phyloP scores from a whole-genome alignment of 2,329 filamentous ascomycete species.

The Aureobasidium melanogenum region DNA sequence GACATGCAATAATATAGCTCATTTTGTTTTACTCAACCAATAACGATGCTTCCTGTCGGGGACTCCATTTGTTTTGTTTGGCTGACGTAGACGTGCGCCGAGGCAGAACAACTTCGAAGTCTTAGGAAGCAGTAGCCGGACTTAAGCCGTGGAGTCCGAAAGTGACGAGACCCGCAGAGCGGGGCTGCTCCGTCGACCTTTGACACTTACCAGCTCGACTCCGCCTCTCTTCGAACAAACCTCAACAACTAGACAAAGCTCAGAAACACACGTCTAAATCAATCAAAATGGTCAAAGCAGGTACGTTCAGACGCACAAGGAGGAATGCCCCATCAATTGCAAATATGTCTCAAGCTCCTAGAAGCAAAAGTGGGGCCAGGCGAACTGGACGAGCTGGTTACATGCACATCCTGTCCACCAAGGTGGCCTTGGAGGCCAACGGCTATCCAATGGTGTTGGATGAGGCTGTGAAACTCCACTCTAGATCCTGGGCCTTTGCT shows the following conservation, averaged over 20 bases:
- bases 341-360: background rate
- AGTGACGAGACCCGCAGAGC: background rate
- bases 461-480: background rate
- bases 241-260: background rate
- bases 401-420: conserved; percentile 16
- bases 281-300: conserved; percentile 97
- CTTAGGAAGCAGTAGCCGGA: background rate
- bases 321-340: background rate
- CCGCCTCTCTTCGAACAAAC: background rate
- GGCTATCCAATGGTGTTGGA: background rate
- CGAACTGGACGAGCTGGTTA: conserved; percentile 34
- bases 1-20: background rate
- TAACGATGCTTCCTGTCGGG: background rate
- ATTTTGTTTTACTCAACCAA: background rate
- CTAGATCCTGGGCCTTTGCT: background rate
- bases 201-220: background rate
- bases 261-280: conserved; percentile 28
- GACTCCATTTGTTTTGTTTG: background rate
- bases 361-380: background rate
- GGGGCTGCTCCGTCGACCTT: background rate
- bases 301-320: conserved; percentile 46
- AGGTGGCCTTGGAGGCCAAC: conserved; percentile 14
- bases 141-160: background rate
- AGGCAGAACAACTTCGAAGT: background rate
- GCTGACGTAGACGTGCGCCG: background rate